Base-by-base conservation (phyloP, 116 monocot species). In the Zostera marina region DNA sequence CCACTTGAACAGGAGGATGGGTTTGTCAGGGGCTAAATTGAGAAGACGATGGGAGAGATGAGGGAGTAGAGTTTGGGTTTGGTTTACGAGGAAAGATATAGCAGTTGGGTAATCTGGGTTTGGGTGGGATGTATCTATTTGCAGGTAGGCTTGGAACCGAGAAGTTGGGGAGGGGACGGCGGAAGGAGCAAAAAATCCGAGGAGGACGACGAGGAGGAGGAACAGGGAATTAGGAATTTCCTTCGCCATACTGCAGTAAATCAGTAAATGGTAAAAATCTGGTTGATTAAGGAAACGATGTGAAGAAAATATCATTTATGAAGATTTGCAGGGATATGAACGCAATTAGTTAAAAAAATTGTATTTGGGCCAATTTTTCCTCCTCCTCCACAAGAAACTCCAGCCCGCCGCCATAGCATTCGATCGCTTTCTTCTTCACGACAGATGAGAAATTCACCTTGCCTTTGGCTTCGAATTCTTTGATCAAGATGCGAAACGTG, bases 81-180 rank as follows among this genome's bases (percentile, higher is more conserved):
- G 68, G 59, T 70, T 49, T n/a, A 44, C 52, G 61, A 88, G 61
- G 74, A 88, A 94, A 44, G 42, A 56, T 39, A 61, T 60, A 25
- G 96, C 77, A 19, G 71, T 42, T 56, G 75, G 56, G 82, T 96
- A 96, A 67, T 96, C 82, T 2, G 96, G 96, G 42, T 53, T 41
- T 0, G 96, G 96, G 3, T 96, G 96, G 49, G 96, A 61, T 22
- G 88, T 96, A 64, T 96, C 61, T 71, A 89, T 89, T 25, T 71
- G 85, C 67, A 96, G 96, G 70, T 96, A 96, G 39, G 77, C 53
- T 48, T 77, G 85, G 79, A 96, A 88, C 4, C 96, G 69, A 45
- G 81, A 60, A 38, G 83, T 58, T 22, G 60, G 68, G 22, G 52
- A 9, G 48, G 45, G 14, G 24, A 25, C 14, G n/a, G 51, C 7